Percentiles rank a stretch among this genome's conserved stretches.
Conservation (phyloP, 148 eudicot species). For the Fallopia convolvulus region DNA sequence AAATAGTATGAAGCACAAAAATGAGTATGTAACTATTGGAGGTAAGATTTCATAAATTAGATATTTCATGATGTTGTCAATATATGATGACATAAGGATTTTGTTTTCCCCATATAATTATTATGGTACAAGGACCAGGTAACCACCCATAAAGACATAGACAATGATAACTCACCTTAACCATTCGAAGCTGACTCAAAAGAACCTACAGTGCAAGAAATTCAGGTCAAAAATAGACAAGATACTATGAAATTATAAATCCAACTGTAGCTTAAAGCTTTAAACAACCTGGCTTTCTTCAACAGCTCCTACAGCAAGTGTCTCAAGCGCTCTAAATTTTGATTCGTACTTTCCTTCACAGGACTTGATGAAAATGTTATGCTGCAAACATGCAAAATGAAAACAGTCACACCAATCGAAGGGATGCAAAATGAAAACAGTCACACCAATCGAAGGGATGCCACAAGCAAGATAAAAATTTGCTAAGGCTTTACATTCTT, state of each 20-base stretch:
- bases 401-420: neutral
- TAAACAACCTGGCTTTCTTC: constrained; percentile 79
- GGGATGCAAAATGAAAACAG: neutral
- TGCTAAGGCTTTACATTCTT: constrained; percentile 39
- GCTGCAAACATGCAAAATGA: constrained; percentile 36
- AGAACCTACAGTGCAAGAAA: constrained; percentile 40
- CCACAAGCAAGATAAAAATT: neutral
- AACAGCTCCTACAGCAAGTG: constrained; percentile 70
- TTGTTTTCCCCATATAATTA: neutral
- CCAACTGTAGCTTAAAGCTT: neutral
- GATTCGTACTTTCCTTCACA: constrained; percentile 77
- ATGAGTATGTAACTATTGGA: neutral
- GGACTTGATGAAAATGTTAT: constrained; percentile 57
- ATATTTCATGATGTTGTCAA: neutral
- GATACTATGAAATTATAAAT: neutral
- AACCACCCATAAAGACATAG: constrained; percentile 12
- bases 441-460: neutral
- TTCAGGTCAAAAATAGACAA: constrained; percentile 1
- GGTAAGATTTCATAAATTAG: neutral
- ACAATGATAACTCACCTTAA: constrained; percentile 43
- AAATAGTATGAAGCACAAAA: neutral
- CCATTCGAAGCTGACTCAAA: constrained; percentile 60
- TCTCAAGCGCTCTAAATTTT: constrained; percentile 65
- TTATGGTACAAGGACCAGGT: neutral
- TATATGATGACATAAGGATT: neutral